Evolutionary conservation across 1,284 basidiomycete species (phyloP), one percentile per base, ranked within the genome.

Genomic region (Pyrrhoderma noxium): DNA sequence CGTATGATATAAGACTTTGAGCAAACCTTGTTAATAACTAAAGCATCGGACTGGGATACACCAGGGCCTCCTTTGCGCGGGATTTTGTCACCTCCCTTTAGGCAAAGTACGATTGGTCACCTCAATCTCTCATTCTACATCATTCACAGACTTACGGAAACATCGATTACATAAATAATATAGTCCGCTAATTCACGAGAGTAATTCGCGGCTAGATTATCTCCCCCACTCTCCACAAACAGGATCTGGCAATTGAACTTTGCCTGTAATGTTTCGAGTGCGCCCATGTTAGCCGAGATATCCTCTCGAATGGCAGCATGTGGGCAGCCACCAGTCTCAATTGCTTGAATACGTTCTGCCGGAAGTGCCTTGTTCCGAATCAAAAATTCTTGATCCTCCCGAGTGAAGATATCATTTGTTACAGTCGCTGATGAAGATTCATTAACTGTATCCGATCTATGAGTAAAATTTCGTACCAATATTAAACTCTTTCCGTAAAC

Each of bases 1-100:
- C 39, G 23, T 18, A 21, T 47, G 8, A 18, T 34, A 27, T 35
- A 38, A 13, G 23, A 57, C 23, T 43, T 52, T 40, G 38, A 46
- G 40, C 35, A 31, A 43, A 85, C 92, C 77, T 97, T 97, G 76
- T 99, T 99, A 62, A 99, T 82, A 22, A 99, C 83, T 46, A 99
- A 72, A 31, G 99, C 73, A 70, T 99, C 95, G 2, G 92, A 94
- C 65, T 95, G 89, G 1, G 91, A 93, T 60, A 97, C 95, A 11
- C 95, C 95, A 1, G 95, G 95, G 1, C 95, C 95, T 4, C 96
- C 95, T 72, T 99, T 99, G 27, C 95, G 77, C 8, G 95, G 95
- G 57, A 99, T 95, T 70, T 99, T 99, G 71, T 99, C 96, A 0
- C 95, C 95, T 22, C 95, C 95, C 72, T 88, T 57, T 11, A 35